phyloP scores from a whole-genome alignment of 192 early-diverging fungal species.

The Chytriomyces sp. region DNA sequence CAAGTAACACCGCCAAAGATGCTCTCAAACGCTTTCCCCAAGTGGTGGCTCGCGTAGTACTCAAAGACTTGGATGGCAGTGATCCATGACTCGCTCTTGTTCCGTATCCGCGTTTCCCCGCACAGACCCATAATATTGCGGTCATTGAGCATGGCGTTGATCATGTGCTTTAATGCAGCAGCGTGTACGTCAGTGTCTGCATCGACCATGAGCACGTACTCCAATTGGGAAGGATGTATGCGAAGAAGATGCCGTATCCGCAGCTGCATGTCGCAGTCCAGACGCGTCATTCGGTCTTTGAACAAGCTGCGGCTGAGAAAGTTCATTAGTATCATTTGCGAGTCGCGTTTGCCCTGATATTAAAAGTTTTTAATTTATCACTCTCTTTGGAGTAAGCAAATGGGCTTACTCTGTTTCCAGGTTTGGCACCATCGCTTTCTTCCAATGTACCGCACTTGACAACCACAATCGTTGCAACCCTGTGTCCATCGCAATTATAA shows the following conservation, averaged over 20 bases:
- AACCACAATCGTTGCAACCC: slow-evolving; percentile 48
- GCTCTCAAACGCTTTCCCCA: slow-evolving; percentile 94
- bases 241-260: slow-evolving; percentile 80
- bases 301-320: slow-evolving; percentile 81
- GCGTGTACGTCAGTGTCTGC: slow-evolving; percentile 76
- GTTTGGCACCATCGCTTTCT: slow-evolving; percentile 42
- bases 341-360: slow-evolving; percentile 85
- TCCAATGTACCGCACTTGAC: slow-evolving; percentile 55
- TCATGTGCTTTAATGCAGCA: slow-evolving; percentile 48
- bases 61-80: slow-evolving; percentile 97
- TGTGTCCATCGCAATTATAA: slow-evolving; percentile 32
- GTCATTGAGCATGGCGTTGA: slow-evolving; percentile 79
- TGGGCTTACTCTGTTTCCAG: slow-evolving; percentile 39
- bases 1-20: slow-evolving; percentile 98
- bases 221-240: slow-evolving; percentile 77
- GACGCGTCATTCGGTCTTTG: slow-evolving; percentile 86
- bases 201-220: slow-evolving; percentile 74
- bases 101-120: slow-evolving; percentile 93
- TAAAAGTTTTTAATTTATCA: not conserved
- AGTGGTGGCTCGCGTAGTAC: slow-evolving; percentile 96
- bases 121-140: slow-evolving; percentile 86
- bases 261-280: slow-evolving; percentile 90
- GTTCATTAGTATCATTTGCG: slow-evolving; percentile 93
- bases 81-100: slow-evolving; percentile 86
- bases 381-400: not conserved